These are phyloP conservation scores for Hericium erinaceus DNA, from an alignment of 768 basidiomycete species.

Conservation along the genomic window DNA sequence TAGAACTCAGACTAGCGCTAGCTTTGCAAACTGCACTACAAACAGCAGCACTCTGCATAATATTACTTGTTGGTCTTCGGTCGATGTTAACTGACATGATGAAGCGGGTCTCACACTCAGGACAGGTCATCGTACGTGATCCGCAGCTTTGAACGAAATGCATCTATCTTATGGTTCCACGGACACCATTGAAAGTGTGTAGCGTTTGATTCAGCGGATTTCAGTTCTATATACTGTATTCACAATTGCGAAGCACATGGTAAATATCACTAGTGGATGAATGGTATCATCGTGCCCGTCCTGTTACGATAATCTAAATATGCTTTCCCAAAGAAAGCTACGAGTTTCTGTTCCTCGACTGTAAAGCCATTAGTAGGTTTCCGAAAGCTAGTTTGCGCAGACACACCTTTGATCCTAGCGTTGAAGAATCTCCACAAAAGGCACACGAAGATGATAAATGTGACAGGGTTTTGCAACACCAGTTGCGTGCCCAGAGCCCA, in stretches of 20 bases:
- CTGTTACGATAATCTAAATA: constrained; percentile 67
- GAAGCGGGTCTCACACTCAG: neutral
- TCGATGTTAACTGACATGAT: neutral
- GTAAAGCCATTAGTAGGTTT: neutral
- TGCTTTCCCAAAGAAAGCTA: constrained; percentile 85
- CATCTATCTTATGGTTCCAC: too few relatives aligned
- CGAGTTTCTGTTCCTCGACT: constrained; percentile 78
- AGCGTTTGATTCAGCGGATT: neutral
- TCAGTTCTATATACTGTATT: neutral
- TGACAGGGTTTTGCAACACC: constrained; percentile 77
- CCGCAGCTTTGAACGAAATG: too few relatives aligned
- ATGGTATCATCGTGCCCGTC: constrained; percentile 86
- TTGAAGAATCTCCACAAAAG: constrained; percentile 87
- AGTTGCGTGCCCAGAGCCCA: constrained; percentile 96
- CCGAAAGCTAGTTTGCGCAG: neutral
- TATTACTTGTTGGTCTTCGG: too few relatives aligned
- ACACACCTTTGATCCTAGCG: constrained; percentile 66
- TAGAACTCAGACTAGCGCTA: too few relatives aligned
- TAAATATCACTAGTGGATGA: constrained; percentile 44
- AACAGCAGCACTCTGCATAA: too few relatives aligned
- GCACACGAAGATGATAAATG: constrained; percentile 52
- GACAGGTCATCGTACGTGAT: neutral
- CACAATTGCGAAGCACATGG: neutral
- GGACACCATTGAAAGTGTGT: neutral
- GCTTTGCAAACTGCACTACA: neutral